Evolutionary conservation across 495 filamentous ascomycete genomes (phyloP), one percentile per base, ranked within the genome.

Genomic region (Penicillium psychrofluorescens): DNA sequence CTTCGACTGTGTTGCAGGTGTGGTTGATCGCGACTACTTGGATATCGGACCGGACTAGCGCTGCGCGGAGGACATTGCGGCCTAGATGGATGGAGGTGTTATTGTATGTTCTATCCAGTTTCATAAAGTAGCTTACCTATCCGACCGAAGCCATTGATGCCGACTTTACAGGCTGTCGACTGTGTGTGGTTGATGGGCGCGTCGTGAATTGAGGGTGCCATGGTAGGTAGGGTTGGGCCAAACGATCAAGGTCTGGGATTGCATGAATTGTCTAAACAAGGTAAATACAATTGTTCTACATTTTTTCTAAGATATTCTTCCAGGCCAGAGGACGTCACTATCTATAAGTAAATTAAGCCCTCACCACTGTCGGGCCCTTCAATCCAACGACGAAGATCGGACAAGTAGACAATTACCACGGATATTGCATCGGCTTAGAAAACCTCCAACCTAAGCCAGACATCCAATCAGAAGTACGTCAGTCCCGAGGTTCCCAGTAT

Each of bases 1-100:
- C 62, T 49, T 63, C 50, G 6, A 65, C 57, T 6, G 56, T 49
- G 35, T 34, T 43, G 31, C 62, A 65, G 32, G 62, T 65, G 51
- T 65, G 62, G 54, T 65, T 65, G 51, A 65, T 65, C 39, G 59
- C 62, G 27, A 59, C 52, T 36, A 63, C 46, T 39, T 63, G 53
- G 36, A 65, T 49, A 42, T 65, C 59, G 16, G 48, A 45, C 22
- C 62, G 55, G 41, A 48, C 50, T 29, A 65, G 50, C 35, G 62
- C 57, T 41, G 59, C 62, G 15, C 62, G 62, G 34, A 65, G 59
- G 15, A 65, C 62, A 44, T 65, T 65, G 32, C 62, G 62, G 40
- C 62, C 62, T 65, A 35, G 12, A 12, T 29, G 14, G 14, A 12
- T 6, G 12, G 11, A 15, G 14, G 10, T 29, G 22, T 22, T 22